Evolutionary conservation across 2,329 filamentous ascomycete genomes (phyloP).

Genomic region (Fusarium guadeloupense): DNA sequence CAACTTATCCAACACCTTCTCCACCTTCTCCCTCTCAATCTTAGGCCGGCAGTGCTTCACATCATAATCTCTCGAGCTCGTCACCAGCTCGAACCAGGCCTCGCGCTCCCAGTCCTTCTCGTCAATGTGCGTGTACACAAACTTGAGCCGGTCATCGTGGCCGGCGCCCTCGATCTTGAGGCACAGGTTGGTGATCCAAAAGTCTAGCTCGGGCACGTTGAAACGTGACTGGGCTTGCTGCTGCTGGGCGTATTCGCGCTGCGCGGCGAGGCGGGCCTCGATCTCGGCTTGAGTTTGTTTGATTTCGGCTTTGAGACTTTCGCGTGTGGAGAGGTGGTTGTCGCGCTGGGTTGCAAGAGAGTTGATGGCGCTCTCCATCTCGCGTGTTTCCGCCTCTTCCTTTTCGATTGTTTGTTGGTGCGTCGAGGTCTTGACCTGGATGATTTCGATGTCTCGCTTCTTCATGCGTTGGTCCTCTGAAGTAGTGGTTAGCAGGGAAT

Average conservation of each 20-base stretch:
- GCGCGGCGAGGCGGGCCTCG: conserved; percentile 73
- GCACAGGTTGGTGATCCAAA: conserved; percentile 93
- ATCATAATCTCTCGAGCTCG: conserved; percentile 82
- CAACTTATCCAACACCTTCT: conserved; percentile 78
- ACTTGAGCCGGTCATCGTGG: conserved; percentile 84
- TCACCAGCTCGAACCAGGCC: conserved; percentile 92
- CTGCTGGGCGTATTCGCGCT: conserved; percentile 75
- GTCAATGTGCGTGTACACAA: conserved; percentile 87
- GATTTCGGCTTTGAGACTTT: conserved; percentile 68
- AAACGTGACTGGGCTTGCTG: conserved; percentile 85
- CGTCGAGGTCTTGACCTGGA: conserved; percentile 74
- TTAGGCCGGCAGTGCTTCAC: conserved; percentile 84
- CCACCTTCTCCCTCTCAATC: conserved; percentile 79
- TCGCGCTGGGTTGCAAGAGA: conserved; percentile 68
- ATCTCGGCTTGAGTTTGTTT: conserved; percentile 75
- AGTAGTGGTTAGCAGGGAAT: background rate
- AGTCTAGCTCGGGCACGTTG: conserved; percentile 92
- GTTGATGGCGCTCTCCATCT: conserved; percentile 73
- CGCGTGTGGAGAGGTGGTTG: conserved; percentile 65
- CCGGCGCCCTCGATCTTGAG: conserved; percentile 90
- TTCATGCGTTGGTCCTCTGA: conserved; percentile 91
- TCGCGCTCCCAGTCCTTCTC: conserved; percentile 89
- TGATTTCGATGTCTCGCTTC: conserved; percentile 85
- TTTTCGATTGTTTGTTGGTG: conserved; percentile 80
- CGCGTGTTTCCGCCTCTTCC: conserved; percentile 78